Conservation (phyloP, 345 rosid genomes). For the Raphanus raphanistrum region DNA sequence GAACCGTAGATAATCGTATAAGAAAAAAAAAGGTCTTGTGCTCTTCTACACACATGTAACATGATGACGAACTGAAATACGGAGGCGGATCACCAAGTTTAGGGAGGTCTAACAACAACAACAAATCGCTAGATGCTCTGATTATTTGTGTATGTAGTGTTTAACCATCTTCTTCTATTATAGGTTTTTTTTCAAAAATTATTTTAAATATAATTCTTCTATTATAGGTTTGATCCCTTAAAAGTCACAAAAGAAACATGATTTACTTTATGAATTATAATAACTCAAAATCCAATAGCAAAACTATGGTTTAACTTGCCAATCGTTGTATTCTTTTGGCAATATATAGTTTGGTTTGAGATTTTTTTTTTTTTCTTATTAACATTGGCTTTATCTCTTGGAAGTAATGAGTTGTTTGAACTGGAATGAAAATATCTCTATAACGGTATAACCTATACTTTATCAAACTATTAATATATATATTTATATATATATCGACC, state of each 20-base stretch:
- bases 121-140: background rate
- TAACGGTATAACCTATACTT: background rate
- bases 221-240: background rate
- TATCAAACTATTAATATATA: background rate
- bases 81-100: background rate
- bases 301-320: background rate
- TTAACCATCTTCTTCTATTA: background rate
- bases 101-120: background rate
- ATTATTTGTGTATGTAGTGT: background rate
- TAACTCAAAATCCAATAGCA: background rate
- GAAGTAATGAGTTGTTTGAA: background rate
- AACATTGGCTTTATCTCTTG: background rate
- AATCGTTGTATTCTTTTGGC: too few relatives aligned
- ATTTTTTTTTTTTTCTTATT: background rate
- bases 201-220: background rate
- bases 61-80: background rate
- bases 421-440: background rate
- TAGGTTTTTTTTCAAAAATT: background rate
- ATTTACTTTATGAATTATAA: background rate
- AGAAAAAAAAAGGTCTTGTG: background rate
- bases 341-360: background rate
- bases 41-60: background rate
- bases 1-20: too few relatives aligned
- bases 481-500: background rate
- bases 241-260: background rate